Evolutionary conservation across 768 basidiomycete species (phyloP), one percentile per base, ranked within the genome.

Genomic region (Amanita jacksonii): DNA sequence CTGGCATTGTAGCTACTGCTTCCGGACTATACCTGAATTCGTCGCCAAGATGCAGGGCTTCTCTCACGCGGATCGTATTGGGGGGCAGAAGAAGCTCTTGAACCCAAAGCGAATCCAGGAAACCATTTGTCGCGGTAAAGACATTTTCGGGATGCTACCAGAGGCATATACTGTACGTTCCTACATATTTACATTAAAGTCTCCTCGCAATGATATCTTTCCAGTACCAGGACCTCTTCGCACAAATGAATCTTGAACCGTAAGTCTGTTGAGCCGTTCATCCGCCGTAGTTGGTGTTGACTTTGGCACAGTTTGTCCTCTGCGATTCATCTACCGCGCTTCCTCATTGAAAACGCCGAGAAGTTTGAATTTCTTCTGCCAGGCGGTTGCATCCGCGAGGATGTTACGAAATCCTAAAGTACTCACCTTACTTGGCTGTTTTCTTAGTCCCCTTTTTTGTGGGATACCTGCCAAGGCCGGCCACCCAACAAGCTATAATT

Each of bases 1-100:
- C 1, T 81, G 77, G 77, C 78, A 81, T 52, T 80, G 77, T 61
- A 76, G 74, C 45, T 81, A 74, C 61, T 81, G 79, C 59, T 82
- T 80, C 67, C 64, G 72, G 34, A 70, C 72, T 9, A 63, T 81
- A 38, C 57, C 66, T 6, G 78, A 82, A 55, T 79, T 76, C 49
- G 59, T 68, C 20, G 63, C 70, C 53, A 79, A 79, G 61, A 77
- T 79, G 76, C 59, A 56, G 48, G 75, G 72, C 4, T 80, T 73
- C 60, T 78, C 76, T 6, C 79, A 80, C 60, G 68, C 74, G 7
- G 77, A 80, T 51, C 73, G 77, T 28, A 70, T 79, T 23, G 74
- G 69, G 25, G 73, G 74, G 5, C 58, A 61, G 35, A 51, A 64
- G 52, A 51, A 67, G 35, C 62, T 77, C 4, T 63, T 80, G 20